A percentile compares a stretch with the other conserved stretches of the same genome.
Evolutionary conservation across 129 eudicot species (phyloP).

Genomic region (Lactuca sativa): DNA sequence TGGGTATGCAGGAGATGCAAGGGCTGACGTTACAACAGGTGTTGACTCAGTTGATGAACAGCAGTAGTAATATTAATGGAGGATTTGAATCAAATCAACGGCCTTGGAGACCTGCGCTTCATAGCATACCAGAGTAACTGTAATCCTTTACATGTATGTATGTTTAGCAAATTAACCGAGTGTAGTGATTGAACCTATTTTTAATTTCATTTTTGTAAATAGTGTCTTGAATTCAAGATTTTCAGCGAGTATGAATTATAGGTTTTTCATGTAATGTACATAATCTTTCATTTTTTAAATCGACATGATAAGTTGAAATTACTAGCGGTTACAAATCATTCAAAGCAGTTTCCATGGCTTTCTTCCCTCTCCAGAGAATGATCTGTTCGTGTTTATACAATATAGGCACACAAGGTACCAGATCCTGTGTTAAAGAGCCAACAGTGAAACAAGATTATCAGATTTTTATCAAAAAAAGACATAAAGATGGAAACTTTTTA

Average conservation of each 20-base stretch:
- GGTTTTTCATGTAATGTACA: not conserved
- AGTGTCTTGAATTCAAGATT: not conserved
- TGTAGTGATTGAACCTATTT: slow-evolving; percentile 17
- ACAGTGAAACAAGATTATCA: not conserved
- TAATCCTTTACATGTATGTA: not conserved
- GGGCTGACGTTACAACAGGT: slow-evolving; percentile 47
- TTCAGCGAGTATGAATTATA: not conserved
- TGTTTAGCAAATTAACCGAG: not conserved
- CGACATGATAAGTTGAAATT: not conserved
- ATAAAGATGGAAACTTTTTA: not conserved
- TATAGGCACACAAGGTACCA: slow-evolving; percentile 89
- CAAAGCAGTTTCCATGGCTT: slow-evolving; percentile 12
- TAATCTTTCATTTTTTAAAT: too few relatives aligned
- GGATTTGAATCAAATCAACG: slow-evolving; percentile 27
- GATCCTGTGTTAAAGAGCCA: slow-evolving; percentile 50
- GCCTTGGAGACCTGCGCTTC: slow-evolving; percentile 58
- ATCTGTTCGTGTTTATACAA: slow-evolving; percentile 67
- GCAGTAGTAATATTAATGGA: slow-evolving; percentile 34
- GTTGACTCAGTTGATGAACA: slow-evolving; percentile 39
- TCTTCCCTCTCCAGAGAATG: slow-evolving; percentile 67
- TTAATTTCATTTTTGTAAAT: not conserved
- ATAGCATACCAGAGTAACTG: slow-evolving; percentile 47
- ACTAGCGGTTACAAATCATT: not conserved
- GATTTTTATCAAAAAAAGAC: slow-evolving; percentile 13
- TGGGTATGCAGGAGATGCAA: slow-evolving; percentile 34